Evolutionary conservation across 306 rosid genomes (phyloP), one percentile per base, ranked within the genome.

Genomic region (Urtica urens): DNA sequence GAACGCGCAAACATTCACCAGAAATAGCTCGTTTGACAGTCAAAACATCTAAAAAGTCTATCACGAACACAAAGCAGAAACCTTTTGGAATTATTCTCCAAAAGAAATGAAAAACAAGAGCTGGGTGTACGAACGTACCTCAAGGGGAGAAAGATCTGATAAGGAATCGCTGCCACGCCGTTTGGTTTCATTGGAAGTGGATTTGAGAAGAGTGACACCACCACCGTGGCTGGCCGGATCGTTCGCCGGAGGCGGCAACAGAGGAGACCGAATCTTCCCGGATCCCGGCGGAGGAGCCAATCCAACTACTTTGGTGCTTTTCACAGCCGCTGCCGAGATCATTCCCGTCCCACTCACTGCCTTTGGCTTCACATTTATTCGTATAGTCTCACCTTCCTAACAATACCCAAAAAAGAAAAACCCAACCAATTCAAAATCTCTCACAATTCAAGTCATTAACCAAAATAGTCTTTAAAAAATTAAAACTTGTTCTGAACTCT

Each of bases 341-440:
- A 92, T 92, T 57, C 99, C 99, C 22, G 93, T 54, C 70, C 99
- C 99, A 33, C 86, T 20, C 39, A 94, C 50, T 39, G 69, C 61
- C 67, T 92, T 92, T 37, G 54, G 86, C 73, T 92, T 92, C 70
- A 92, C 99, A 67, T 75, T 92, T 65, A 92, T 92, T 76, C 93
- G 72, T 44, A 92, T 92, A 44, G 99, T 92, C 69, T 92, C 99
- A 42, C 99, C 99, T 59, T 85, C 99, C 99, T 92, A 55, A 28
- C 31, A 64, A n/a, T 52, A 54, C 53, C 23, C 44, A 4, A n/a
- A 4, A 28, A 28, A 28, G 40, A 35, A 14, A 22, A 15, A 38
- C 34, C 34, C 35, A 7, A 48, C 15, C 10, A 48, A 7, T n/a
- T 26, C 53, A 48, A 25, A 26, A 16, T 49, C n/a, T 38, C 38